These are phyloP conservation scores for Hemileccinum rubropunctum DNA, from an alignment of 768 basidiomycete species.

Conservation along the genomic window DNA sequence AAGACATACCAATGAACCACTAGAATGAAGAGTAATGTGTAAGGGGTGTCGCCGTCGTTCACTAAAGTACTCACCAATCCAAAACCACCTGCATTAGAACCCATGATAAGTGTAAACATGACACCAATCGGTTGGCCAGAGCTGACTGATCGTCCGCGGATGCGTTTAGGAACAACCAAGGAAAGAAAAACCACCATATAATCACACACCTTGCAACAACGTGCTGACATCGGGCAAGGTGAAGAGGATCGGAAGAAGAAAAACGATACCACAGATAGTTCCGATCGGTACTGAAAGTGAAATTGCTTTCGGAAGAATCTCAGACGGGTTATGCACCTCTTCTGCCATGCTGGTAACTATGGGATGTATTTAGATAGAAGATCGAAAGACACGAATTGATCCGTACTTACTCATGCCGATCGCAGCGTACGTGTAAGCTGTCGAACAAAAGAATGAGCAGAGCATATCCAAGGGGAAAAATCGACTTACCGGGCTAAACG, in stretches of 20 bases:
- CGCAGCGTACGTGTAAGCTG: conserved; percentile 55
- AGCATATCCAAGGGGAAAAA: neutral
- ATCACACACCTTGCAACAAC: conserved; percentile 46
- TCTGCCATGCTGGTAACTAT: conserved; percentile 65
- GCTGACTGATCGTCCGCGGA: conserved; percentile 36
- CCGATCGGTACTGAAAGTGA: conserved; percentile 53
- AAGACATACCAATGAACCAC: conserved; percentile 43
- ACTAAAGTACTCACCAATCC: conserved; percentile 44
- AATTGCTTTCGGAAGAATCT: conserved; percentile 55
- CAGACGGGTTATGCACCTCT: conserved; percentile 57
- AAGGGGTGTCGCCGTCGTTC: conserved; percentile 1
- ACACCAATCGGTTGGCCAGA: conserved; percentile 64
- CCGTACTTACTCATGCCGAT: conserved; percentile 56
- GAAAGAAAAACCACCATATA: neutral
- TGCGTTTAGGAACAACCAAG: conserved; percentile 2
- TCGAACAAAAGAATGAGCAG: conserved; percentile 16
- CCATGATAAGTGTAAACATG: conserved; percentile 62
- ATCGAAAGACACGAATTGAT: neutral
- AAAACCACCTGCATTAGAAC: conserved; percentile 58
- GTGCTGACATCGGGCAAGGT: conserved; percentile 57
- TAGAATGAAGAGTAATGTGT: conserved; percentile 4
- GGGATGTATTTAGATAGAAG: conserved; percentile 1
- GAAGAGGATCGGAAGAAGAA: conserved; percentile 61
- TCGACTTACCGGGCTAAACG: conserved; percentile 27
- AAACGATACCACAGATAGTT: conserved; percentile 48